Conservation (phyloP, 2,329 filamentous ascomycete genomes). For the Sclerotinia subarctica region DNA sequence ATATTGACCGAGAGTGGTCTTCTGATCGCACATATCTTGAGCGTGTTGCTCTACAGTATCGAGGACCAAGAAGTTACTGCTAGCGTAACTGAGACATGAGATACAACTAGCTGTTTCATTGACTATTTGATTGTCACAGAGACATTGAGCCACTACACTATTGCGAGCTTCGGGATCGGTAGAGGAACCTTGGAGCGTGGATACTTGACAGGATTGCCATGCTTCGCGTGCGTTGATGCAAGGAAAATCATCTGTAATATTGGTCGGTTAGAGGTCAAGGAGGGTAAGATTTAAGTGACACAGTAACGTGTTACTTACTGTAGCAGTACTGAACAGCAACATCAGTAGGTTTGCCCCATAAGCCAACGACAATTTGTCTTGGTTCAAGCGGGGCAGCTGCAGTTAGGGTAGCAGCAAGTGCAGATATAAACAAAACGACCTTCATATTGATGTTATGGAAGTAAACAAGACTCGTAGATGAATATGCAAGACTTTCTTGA, state of each 20-base stretch:
- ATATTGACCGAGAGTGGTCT: neutral
- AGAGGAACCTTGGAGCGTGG: neutral
- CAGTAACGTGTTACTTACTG: neutral
- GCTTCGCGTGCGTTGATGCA: neutral
- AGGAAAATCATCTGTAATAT: neutral
- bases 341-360: constrained; percentile 1
- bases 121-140: neutral
- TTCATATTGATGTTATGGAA: neutral
- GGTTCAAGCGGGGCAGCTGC: neutral
- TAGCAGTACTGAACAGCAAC: neutral
- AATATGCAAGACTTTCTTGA: neutral
- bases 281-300: rapidly evolving
- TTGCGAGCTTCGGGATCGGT: neutral
- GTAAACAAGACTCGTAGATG: neutral
- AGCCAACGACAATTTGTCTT: neutral
- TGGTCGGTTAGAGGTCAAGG: neutral
- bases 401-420: neutral
- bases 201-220: constrained; percentile 10
- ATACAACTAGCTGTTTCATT: neutral
- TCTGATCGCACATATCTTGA: neutral
- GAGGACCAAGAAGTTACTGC: neutral
- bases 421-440: neutral
- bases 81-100: neutral
- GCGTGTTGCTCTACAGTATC: neutral
- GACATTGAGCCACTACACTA: neutral